phyloP scores from a whole-genome alignment of 1,284 basidiomycete species.

The Papiliotrema nemorosa region DNA sequence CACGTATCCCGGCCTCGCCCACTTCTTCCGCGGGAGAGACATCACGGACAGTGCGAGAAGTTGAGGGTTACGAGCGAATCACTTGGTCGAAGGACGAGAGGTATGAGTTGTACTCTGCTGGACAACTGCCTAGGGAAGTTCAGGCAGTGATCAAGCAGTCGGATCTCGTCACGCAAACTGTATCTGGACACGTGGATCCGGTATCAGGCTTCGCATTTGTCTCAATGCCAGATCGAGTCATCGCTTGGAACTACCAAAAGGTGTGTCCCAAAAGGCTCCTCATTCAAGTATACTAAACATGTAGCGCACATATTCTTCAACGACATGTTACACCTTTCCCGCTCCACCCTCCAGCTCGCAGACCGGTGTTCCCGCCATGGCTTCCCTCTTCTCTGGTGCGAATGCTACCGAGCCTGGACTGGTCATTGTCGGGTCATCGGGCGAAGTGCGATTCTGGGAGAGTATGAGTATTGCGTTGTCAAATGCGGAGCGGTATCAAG shows the following conservation, averaged over 20 bases:
- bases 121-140: constrained; percentile 37
- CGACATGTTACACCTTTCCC: constrained; percentile 42
- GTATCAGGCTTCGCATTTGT: constrained; percentile 49
- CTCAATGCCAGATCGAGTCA: constrained; percentile 32
- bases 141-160: constrained; percentile 22
- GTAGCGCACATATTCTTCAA: constrained; percentile 38
- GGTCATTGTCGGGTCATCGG: constrained; percentile 43
- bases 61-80: constrained; percentile 20
- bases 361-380: constrained; percentile 28
- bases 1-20: constrained; percentile 15
- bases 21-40: constrained; percentile 31
- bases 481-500: constrained; percentile 34
- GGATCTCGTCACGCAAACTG: constrained; percentile 43
- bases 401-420: constrained; percentile 49
- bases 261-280: constrained; percentile 14
- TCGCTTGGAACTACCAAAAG: constrained; percentile 51
- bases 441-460: constrained; percentile 50
- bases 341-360: constrained; percentile 28
- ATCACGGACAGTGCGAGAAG: constrained; percentile 14
- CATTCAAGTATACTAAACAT: background rate
- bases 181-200: constrained; percentile 42
- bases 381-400: constrained; percentile 30
- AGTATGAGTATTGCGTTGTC: constrained; percentile 46
- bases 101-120: constrained; percentile 23
- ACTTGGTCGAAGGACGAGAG: constrained; percentile 37